phyloP scores from a whole-genome alignment of 2,329 filamentous ascomycete species.

The Aspergillus transmontanensis region DNA sequence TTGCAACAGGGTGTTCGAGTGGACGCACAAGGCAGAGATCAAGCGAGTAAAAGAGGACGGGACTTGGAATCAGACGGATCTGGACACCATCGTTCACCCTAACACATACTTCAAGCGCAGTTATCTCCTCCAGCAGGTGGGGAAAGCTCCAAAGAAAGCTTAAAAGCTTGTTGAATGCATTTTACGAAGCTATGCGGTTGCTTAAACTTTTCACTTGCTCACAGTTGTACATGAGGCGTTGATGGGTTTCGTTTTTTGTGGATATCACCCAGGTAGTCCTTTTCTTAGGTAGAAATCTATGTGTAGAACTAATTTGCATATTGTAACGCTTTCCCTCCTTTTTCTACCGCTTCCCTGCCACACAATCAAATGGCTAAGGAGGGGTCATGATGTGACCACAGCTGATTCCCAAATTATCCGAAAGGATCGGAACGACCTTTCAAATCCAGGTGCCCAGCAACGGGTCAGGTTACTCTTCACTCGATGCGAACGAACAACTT shows the following conservation, averaged over 20 bases:
- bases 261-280: background rate
- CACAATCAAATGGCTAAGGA: background rate
- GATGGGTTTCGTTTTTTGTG: constrained; percentile 13
- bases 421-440: constrained; percentile 63
- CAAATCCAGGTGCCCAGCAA: constrained; percentile 73
- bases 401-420: constrained; percentile 72
- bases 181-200: constrained; percentile 54
- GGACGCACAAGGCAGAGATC: constrained; percentile 76
- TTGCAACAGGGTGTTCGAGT: constrained; percentile 94
- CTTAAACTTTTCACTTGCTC: constrained; percentile 17
- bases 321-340: background rate
- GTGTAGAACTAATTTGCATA: constrained; percentile 10
- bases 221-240: constrained; percentile 20
- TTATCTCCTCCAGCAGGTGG: constrained; percentile 82
- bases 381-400: constrained; percentile 59
- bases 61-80: constrained; percentile 70
- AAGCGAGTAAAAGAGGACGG: constrained; percentile 75
- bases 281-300: background rate
- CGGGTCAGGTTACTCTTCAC: constrained; percentile 66
- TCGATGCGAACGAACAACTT: constrained; percentile 67
- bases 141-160: constrained; percentile 54
- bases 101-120: constrained; percentile 98
- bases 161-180: constrained; percentile 25
- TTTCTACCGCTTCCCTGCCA: background rate
- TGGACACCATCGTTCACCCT: constrained; percentile 95